Evolutionary conservation across 148 eudicot genomes (phyloP).

Genomic region (Vaccinium darrowii): DNA sequence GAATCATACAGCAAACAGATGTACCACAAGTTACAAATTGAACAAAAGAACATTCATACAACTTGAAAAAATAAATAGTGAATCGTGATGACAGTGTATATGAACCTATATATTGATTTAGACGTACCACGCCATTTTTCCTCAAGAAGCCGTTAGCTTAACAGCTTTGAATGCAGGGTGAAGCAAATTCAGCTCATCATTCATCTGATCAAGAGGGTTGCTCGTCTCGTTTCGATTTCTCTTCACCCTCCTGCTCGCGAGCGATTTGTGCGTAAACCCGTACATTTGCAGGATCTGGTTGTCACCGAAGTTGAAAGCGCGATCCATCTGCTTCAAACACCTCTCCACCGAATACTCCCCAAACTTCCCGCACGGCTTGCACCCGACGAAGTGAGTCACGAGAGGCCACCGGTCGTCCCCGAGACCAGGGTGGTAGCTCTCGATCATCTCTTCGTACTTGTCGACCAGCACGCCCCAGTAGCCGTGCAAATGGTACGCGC

Average conservation of each 20-base stretch:
- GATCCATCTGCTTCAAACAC: conserved; percentile 73
- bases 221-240: conserved; percentile 54
- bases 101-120: background rate
- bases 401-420: conserved; percentile 85
- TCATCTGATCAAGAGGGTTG: conserved; percentile 40
- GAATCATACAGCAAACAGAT: conserved; percentile 8
- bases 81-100: background rate
- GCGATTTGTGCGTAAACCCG: conserved; percentile 58
- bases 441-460: conserved; percentile 59
- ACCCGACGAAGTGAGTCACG: conserved; percentile 82
- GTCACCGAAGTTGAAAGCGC: conserved; percentile 78
- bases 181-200: conserved; percentile 61
- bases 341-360: conserved; percentile 72
- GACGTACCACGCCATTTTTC: background rate
- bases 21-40: conserved; percentile 16
- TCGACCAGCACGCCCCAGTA: conserved; percentile 79
- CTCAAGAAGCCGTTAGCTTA: conserved; percentile 36
- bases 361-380: conserved; percentile 68
- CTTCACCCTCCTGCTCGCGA: conserved; percentile 58
- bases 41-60: conserved; percentile 6
- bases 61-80: conserved; percentile 10
- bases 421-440: conserved; percentile 59
- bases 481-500: conserved; percentile 62
- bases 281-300: conserved; percentile 68
- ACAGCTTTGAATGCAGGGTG: conserved; percentile 53